Base-by-base conservation (phyloP, 2,329 filamentous ascomycete genomes). In the Phaeosphaeriaceae sp. region DNA sequence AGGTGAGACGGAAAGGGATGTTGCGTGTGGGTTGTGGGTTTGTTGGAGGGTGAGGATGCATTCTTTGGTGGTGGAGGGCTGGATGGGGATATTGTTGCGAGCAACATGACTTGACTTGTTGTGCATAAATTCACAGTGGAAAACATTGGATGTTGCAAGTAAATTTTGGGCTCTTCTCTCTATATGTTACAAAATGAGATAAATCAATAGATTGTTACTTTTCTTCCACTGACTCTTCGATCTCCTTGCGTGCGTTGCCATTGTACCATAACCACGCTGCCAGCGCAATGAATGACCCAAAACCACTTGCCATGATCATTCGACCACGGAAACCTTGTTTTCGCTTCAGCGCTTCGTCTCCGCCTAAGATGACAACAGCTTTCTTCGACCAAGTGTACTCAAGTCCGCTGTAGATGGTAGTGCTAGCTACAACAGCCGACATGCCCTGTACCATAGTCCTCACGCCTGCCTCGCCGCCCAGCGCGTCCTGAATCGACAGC, bases 311-410 rank as follows among this genome's bases (percentile, higher is more conserved):
- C 65, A 84, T 80, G 51, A 83, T 81, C 60, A 79, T 80, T 31
- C 82, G 71, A 2, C 82, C 82, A 48, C 78, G 70, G n/a, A 75
- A 74, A 2, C 82, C 81, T 58, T 83, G 81, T 65, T 79, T 82
- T 48, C 70, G 76, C 67, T 83, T 83, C 56, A 83, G 64, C 58
- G 62, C 73, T 62, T 83, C 81, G 56, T 84, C 75, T 19, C 76
- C 71, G 0, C 82, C 82, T 44, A 98, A 76, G 55, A 98, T 97
- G 76, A 90, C 96, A 31, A 98, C 93, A 0, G 93, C 94, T 69
- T 96, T 90, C 76, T 95, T 97, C 66, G 88, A 91, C 75, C 90
- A 96, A 7, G 96, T 84, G 75, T 99, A 99, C 76, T 93, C 97
- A 15, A 93, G 83, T 7, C 95, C 95, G 62, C 93, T 97, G 91